Evolutionary conservation across 2,329 filamentous ascomycete genomes (phyloP), one percentile per base, ranked within the genome.

Genomic region (Xylariaceae sp.): DNA sequence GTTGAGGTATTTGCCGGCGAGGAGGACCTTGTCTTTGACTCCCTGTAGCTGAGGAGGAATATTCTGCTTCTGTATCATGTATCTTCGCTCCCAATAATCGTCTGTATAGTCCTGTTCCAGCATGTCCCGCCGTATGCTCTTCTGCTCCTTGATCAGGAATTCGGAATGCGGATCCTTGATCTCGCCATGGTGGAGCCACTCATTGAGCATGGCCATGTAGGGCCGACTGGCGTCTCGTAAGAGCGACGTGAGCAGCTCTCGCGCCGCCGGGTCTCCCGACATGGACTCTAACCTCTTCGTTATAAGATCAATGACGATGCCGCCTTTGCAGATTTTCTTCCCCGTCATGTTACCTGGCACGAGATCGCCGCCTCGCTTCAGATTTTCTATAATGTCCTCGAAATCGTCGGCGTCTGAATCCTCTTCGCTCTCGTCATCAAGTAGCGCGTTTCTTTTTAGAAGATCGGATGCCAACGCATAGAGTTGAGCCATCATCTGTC

Each of bases 61-160:
- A 44, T 95, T 85, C 34, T 87, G 81, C 45, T 95, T 88, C 43
- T 92, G 83, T 47, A 98, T 84, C 4, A 92, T 97, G 59, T 98
- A 98, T 47, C 92, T 77, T 57, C 94, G 88, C 61, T 98, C 92
- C 92, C 92, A 98, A 62, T 98, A 98, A 57, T 98, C 92, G 60
- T 98, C 92, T 0, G 90, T 98, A 56, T 97, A 98, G 61, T 98
- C 92, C 58, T 95, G 83, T 57, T 97, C 88, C 3, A 98, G 69
- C 43, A 86, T 77, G 60, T 97, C 92, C 28, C 92, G 78, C 42
- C 84, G 83, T 53, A 98, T 96, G 56, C 89, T 95, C 63, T 90
- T 94, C 54, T 95, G 88, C 61, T 97, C 92, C 57, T 94, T 94
- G 57, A 98, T 82, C 37, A 98, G 67, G 52, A 98, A 98, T 61